Conservation (phyloP, 345 rosid genomes). For the Crucihimalaya himalaica region DNA sequence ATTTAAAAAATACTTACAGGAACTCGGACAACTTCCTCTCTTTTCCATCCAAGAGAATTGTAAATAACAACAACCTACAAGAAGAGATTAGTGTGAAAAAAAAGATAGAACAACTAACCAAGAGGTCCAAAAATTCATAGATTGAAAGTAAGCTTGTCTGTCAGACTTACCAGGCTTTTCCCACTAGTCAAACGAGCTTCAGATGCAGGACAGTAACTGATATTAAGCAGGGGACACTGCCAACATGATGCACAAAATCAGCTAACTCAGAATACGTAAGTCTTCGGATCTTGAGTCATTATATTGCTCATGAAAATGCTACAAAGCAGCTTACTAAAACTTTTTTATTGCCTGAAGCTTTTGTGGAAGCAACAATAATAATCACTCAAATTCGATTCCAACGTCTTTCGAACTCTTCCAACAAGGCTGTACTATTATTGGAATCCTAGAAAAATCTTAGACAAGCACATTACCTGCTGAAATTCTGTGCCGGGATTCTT, state of each 20-base stretch:
- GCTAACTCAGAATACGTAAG: not conserved
- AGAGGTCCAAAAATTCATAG: constrained; percentile 21
- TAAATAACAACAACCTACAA: constrained; percentile 71
- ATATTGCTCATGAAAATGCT: constrained; percentile 16
- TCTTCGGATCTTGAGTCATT: constrained; percentile 13
- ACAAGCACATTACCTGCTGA: constrained; percentile 61
- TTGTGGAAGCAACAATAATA: not conserved
- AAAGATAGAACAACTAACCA: constrained; percentile 24
- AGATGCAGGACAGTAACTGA: constrained; percentile 91
- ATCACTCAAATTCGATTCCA: not conserved
- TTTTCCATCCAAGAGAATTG: constrained; percentile 88
- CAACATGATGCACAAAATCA: constrained; percentile 39
- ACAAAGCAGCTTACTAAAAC: not conserved
- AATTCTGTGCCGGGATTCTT: constrained; percentile 47
- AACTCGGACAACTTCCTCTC: constrained; percentile 77
- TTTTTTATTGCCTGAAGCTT: not conserved
- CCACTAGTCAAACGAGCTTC: constrained; percentile 62
- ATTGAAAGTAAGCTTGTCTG: constrained; percentile 14
- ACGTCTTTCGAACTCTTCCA: constrained; percentile 3
- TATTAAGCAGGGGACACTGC: constrained; percentile 93
- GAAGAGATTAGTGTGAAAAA: constrained; percentile 25
- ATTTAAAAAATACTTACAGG: constrained; percentile 56
- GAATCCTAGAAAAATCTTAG: constrained; percentile 16
- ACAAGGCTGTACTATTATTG: constrained; percentile 2
- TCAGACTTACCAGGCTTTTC: constrained; percentile 67